These are phyloP conservation scores for Saturnispora diversa DNA, from an alignment of 805 yeast genomes.

Conservation along the genomic window DNA sequence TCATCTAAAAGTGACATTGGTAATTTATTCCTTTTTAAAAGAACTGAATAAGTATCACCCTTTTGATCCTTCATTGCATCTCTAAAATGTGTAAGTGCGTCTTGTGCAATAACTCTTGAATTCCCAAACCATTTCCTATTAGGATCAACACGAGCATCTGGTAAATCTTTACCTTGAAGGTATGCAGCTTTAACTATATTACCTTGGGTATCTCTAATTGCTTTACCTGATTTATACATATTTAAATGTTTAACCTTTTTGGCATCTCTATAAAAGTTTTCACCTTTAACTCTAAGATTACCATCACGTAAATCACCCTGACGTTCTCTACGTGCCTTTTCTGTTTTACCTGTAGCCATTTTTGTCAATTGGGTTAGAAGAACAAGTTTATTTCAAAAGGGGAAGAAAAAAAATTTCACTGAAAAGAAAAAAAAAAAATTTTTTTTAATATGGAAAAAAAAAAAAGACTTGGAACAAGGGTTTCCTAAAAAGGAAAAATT, in stretches of 20 bases:
- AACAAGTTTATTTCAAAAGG: too few species aligned
- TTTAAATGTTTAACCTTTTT: slow-evolving; percentile 81
- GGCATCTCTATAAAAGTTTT: slow-evolving; percentile 91
- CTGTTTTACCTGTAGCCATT: slow-evolving; percentile 94
- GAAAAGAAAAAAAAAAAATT: too few species aligned
- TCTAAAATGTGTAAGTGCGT: slow-evolving; percentile 88
- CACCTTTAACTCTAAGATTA: slow-evolving; percentile 90
- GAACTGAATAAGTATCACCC: slow-evolving; percentile 75
- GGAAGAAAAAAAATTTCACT: not conserved
- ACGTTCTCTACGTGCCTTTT: slow-evolving; percentile 76
- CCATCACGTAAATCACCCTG: slow-evolving; percentile 81
- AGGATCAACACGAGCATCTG: slow-evolving; percentile 90
- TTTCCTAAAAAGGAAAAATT: not conserved
- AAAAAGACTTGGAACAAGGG: not conserved
- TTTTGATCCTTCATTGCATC: slow-evolving; percentile 86
- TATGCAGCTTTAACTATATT: slow-evolving; percentile 82
- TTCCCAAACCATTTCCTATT: slow-evolving; percentile 97
- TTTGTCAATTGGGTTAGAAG: too few species aligned
- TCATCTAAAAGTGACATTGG: slow-evolving; percentile 95
- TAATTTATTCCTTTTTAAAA: slow-evolving; percentile 79
- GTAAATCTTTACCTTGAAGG: slow-evolving; percentile 78
- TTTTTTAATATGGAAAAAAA: not conserved
- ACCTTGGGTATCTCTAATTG: slow-evolving; percentile 79
- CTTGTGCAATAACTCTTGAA: slow-evolving; percentile 95
- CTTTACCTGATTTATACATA: slow-evolving; percentile 91